These are phyloP conservation scores for Eragrostis curvula DNA, from an alignment of 176 grass and related monocot genomes.

Conservation along the genomic window DNA sequence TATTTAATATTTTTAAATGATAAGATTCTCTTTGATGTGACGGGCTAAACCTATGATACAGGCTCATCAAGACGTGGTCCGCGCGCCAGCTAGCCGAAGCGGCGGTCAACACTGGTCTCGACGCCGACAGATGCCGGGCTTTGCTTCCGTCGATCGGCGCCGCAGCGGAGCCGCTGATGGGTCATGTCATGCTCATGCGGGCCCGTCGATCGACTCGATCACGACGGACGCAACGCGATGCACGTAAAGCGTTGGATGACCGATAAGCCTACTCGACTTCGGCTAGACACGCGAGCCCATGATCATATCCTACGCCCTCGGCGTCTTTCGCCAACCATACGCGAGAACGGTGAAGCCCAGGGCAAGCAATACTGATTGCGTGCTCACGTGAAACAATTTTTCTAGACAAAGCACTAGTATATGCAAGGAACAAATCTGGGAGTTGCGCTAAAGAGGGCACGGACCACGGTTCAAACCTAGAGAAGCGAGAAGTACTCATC, in stretches of 20 bases:
- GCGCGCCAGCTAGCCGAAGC: no score
- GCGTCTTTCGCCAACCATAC: no score
- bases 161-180: neutral
- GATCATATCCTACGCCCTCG: neutral
- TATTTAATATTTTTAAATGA: no score
- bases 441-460: neutral
- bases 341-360: no score
- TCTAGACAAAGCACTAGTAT: neutral
- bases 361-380: neutral
- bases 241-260: neutral
- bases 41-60: no score
- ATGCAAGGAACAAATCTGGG: neutral
- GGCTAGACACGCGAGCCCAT: neutral
- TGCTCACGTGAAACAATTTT: neutral
- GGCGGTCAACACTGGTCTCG: neutral
- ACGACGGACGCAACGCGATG: neutral
- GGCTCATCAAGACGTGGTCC: no score
- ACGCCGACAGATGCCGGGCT: slow-evolving; percentile 15
- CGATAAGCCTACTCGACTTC: no score
- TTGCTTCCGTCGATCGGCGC: neutral
- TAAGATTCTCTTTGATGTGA: no score
- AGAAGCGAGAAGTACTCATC: slow-evolving; percentile 29
- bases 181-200: slow-evolving; percentile 18
- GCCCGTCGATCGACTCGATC: neutral
- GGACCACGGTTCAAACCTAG: slow-evolving; percentile 51